Evolutionary conservation across 768 basidiomycete species (phyloP).

Genomic region (Boletus subparvulus): DNA sequence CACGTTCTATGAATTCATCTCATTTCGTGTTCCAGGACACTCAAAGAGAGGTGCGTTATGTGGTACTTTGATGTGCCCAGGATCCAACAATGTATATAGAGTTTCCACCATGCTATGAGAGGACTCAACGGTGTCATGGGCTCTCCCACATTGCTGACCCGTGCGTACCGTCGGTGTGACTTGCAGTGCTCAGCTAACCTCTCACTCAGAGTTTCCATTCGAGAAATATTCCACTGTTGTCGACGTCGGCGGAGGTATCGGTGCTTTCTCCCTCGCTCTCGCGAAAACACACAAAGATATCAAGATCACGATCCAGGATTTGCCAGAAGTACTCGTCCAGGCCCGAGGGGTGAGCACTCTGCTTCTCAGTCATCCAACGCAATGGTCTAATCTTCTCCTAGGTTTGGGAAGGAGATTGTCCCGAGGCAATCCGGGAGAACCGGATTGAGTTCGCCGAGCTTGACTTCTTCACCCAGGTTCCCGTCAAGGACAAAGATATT

Average conservation of each 20-base stretch:
- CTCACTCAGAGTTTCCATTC: constrained; percentile 34
- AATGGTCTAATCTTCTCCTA: constrained; percentile 5
- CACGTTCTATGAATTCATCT: not conserved
- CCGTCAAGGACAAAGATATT: constrained; percentile 25
- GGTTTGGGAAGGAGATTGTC: constrained; percentile 26
- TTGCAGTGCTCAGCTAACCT: not conserved
- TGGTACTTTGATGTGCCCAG: not conserved
- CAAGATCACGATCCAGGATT: constrained; percentile 34
- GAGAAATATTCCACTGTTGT: constrained; percentile 28
- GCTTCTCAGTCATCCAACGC: no score
- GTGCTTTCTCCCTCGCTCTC: constrained; percentile 31
- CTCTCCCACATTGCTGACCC: constrained; percentile 22
- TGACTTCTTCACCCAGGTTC: constrained; percentile 32
- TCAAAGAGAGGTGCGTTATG: constrained; percentile 19
- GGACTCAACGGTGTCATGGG: constrained; percentile 26
- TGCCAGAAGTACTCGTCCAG: constrained; percentile 24
- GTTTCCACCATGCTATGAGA: constrained; percentile 25
- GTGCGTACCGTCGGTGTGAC: constrained; percentile 4
- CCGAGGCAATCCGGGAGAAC: constrained; percentile 23
- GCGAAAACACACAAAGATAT: constrained; percentile 29
- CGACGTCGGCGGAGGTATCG: constrained; percentile 38
- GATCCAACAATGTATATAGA: constrained; percentile 5
- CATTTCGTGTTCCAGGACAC: constrained; percentile 9
- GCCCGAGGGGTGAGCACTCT: constrained; percentile 15
- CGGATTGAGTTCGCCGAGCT: constrained; percentile 30